phyloP scores from a whole-genome alignment of 768 basidiomycete genomes.

The Hemileccinum rubropunctum region DNA sequence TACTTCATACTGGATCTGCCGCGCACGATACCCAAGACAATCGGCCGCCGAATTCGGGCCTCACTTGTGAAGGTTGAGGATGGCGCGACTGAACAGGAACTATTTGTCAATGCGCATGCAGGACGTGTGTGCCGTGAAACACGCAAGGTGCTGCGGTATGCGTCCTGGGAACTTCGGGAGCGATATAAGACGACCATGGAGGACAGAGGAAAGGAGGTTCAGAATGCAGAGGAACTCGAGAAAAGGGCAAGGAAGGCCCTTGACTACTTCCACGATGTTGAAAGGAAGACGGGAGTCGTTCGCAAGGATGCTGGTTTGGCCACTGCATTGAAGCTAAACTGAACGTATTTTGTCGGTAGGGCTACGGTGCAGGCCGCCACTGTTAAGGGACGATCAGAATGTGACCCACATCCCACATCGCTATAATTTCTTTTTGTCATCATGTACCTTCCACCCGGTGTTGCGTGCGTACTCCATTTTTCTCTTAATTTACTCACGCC shows the following conservation, averaged over 20 bases:
- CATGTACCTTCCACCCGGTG: conserved; percentile 1
- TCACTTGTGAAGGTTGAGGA: conserved; percentile 52
- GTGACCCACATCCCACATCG: not conserved
- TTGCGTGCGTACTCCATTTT: conserved; percentile 6
- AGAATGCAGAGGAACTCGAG: conserved; percentile 71
- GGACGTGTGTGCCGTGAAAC: conserved; percentile 79
- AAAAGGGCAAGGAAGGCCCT: conserved; percentile 66
- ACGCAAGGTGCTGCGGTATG: conserved; percentile 87
- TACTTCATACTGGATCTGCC: conserved; percentile 90
- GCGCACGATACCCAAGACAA: conserved; percentile 79
- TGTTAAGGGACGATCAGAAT: not conserved
- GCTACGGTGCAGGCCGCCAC: not conserved
- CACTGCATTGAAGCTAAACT: conserved; percentile 1
- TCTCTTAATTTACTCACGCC: conserved; percentile 13
- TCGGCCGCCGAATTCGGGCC: conserved; percentile 79
- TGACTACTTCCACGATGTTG: conserved; percentile 61
- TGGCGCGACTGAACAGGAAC: conserved; percentile 47
- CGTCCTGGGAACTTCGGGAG: conserved; percentile 86
- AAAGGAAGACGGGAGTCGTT: conserved; percentile 42
- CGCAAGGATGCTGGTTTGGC: conserved; percentile 27
- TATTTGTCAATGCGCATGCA: conserved; percentile 66
- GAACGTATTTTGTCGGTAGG: not conserved
- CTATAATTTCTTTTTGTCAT: conserved; percentile 4
- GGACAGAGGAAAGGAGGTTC: conserved; percentile 72
- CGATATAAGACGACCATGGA: conserved; percentile 81